Base-by-base conservation (phyloP, 2,329 filamentous ascomycete species). In the Penicillium sp. region DNA sequence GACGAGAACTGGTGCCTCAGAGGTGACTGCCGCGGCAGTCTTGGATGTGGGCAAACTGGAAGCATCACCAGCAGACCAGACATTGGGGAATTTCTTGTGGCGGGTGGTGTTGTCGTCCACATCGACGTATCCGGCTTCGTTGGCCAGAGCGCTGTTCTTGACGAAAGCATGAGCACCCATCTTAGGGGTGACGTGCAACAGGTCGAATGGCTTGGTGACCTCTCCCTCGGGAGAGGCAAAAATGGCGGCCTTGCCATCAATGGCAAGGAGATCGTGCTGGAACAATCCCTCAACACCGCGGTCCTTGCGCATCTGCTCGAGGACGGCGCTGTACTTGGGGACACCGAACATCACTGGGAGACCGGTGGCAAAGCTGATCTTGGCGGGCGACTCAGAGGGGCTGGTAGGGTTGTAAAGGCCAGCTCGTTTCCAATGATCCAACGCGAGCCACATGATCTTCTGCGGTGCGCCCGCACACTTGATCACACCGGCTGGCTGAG, bases 381-480 rank as follows among this genome's bases (percentile, higher is more conserved):
- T 74, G 63, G 85, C 78, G 2, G 76, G 64, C 0, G 81, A 82
- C 6, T 48, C 45, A 1, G 74, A 63, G 0, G 73, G 64, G 50
- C 76, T 72, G 52, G 59, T 57, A 1, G 77, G 64, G 52, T 79
- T 67, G 69, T 85, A 85, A 4, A 82, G 66, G 2, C 82, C 82
- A 0, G 74, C 74, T 31, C 73, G 72, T 70, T 81, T 83, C 83
- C 83, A 86, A 69, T 82, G 70, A 64, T 85, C 82, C 40, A 85
- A 71, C 1, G 83, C 83, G 16, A 86, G 77, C 83, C 83, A 86
- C 81, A 86, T 81, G 64, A 80, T 74, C 72, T 86, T 86, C 60
- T 86, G 83, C 11, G 83, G 83, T 2, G 82, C 83, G 42, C 83
- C 83, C 2, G 83, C 83, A 59, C 83, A 86, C 71, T 86, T 86